Evolutionary conservation across 2,329 filamentous ascomycete species (phyloP), one percentile per base, ranked within the genome.

Genomic region (Calonectria pauciramosa): DNA sequence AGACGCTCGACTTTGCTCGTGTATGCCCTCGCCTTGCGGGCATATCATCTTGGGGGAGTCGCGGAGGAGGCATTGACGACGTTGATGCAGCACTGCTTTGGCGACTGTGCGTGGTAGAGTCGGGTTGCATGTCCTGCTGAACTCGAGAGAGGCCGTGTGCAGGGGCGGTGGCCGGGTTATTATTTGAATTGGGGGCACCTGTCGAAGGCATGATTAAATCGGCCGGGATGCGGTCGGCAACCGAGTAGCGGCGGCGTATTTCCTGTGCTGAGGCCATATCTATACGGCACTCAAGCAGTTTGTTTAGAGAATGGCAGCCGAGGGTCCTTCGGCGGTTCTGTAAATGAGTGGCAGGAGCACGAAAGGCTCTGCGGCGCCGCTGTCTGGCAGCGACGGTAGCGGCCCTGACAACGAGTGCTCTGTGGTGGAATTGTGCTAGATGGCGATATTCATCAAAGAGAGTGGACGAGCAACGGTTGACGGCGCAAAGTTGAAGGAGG

Each of bases 1-100:
- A 90, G 18, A 89, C 85, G 32, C 87, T 86, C 7, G 91, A 91
- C 20, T 87, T 87, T 18, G 90, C 90, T 41, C 90, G 89, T 68
- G 87, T 85, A 60, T 81, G 80, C 11, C 88, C 88, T 49, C 89
- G 88, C 73, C 75, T 75, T 52, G 86, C 83, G 18, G 84, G 81
- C 13, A 81, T 80, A 72, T 88, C 87, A 72, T 86, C 86, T 36
- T 80, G 78, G 3, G 85, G 83, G 34, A 83, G 80, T 9, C 86
- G 84, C 20, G 87, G 85, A 77, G 83, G 82, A 71, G 82, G 82
- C 82, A 85, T 86, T 51, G 78, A 75, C 52, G 69, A 73, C 70
- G 76, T 72, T 68, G 78, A 78, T 32, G 68, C 75, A 56, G 72
- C 74, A 51, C 75, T 80, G 75, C 73, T 70, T 56, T 72, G 72